Evolutionary conservation across 306 rosid species (phyloP).

Genomic region (Castanospermum australe): DNA sequence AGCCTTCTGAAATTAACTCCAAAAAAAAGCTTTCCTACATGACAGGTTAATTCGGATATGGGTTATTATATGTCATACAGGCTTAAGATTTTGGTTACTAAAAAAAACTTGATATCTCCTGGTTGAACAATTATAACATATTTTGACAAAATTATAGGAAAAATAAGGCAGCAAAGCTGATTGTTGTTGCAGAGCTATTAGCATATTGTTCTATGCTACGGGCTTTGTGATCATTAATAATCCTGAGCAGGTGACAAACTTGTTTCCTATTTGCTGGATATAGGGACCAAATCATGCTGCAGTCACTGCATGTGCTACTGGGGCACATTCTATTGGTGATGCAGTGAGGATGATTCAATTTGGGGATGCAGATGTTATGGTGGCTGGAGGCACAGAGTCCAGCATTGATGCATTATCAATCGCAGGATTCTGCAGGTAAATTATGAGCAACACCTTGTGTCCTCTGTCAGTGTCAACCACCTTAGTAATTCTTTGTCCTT

Average conservation of each 20-base stretch:
- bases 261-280: constrained; percentile 21
- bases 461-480: constrained; percentile 2
- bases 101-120: background rate
- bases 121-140: background rate
- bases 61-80: constrained; percentile 12
- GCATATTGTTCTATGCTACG: background rate
- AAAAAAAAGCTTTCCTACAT: background rate
- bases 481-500: background rate
- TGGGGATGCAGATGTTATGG: constrained; percentile 96
- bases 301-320: constrained; percentile 97
- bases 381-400: constrained; percentile 96
- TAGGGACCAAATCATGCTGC: constrained; percentile 96
- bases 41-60: background rate
- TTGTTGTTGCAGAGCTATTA: constrained; percentile 21
- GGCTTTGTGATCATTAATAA: constrained; percentile 4
- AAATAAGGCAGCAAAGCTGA: constrained; percentile 13
- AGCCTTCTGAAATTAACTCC: constrained; percentile 11
- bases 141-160: background rate
- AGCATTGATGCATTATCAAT: constrained; percentile 96
- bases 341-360: constrained; percentile 95
- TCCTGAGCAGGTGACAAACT: background rate
- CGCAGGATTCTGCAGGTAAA: constrained; percentile 86
- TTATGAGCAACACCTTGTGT: background rate
- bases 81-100: constrained; percentile 15
- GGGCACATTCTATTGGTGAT: constrained; percentile 95